Evolutionary conservation across 257 asterid species (phyloP), one percentile per base, ranked within the genome.

Genomic region (Voacanga thouarsii): DNA sequence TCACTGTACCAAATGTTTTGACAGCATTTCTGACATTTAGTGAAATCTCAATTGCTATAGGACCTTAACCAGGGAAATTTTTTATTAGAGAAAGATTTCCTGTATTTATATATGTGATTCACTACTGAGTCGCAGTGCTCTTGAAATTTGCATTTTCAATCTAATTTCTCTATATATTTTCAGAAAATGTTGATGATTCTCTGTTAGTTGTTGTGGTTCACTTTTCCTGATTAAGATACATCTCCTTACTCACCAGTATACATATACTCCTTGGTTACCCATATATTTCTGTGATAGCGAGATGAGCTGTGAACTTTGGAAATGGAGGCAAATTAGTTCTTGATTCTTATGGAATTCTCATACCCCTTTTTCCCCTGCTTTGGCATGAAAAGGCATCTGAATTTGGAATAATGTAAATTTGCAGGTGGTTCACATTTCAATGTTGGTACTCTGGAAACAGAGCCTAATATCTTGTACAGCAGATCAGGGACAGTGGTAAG

Each of bases 391-490:
- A 43, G 63, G 43, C 9, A 11, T 73, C 74, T 66, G 70, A 75
- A 30, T 65, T 50, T 37, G 45, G 75, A 15, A 30, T 53, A 15
- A 10, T 55, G 14, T 33, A 56, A 51, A 59, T 77, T 69, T 87
- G 84, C 90, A 93, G 98, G 95, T 78, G 87, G 82, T 79, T 80
- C 90, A 51, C 89, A 85, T n/a, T 76, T 77, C 85, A 76, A 75
- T 80, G 72, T 33, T 61, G 89, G 65, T 47, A 43, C 71, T 75
- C 61, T 61, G 65, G 95, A 83, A 15, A 77, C 84, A 56, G 97
- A 90, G 65, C 74, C 88, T 1, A 70, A 76, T 79, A 83, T 49
- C 70, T 79, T 76, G 23, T 82, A 85, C 72, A 77, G 50, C 55
- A 84, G 84, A 86, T 84, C 92, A 72, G 77, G 82, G 63, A 78